Percentiles rank a stretch among this genome's conserved stretches.
Conservation (phyloP, 176 grass and related monocot genomes). For the Oropetium thomaeum region DNA sequence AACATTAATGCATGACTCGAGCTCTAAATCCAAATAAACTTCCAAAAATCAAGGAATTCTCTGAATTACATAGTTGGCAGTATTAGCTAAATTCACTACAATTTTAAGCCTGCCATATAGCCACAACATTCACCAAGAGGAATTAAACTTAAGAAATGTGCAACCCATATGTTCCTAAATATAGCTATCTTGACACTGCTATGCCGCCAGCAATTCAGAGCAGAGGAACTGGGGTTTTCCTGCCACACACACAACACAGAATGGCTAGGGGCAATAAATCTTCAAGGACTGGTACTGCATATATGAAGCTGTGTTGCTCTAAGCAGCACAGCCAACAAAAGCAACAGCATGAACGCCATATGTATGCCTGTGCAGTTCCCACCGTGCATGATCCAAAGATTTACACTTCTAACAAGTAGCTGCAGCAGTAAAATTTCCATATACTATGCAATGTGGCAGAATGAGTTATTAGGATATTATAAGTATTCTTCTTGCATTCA, state of each 20-base stretch:
- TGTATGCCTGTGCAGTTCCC: too few relatives aligned
- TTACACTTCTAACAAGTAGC: not conserved
- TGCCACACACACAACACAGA: not conserved
- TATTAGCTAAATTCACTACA: not conserved
- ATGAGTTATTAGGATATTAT: not conserved
- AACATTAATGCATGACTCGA: not conserved
- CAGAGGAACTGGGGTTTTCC: conserved; percentile 7
- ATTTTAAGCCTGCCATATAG: not conserved
- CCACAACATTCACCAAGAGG: not conserved
- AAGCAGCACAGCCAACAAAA: not conserved
- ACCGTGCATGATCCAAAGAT: not conserved
- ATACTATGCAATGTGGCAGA: not conserved
- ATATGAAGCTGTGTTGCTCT: not conserved
- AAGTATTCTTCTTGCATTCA: not conserved
- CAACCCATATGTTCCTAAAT: not conserved
- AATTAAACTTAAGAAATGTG: not conserved
- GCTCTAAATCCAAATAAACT: not conserved
- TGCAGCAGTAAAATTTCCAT: not conserved
- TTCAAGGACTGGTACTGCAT: not conserved
- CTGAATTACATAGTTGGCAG: not conserved
- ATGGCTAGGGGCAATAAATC: not conserved
- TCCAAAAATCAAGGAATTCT: not conserved
- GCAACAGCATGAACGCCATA: not conserved
- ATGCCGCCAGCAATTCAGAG: not conserved
- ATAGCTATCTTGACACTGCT: not conserved